Evolutionary conservation across 768 basidiomycete species (phyloP), one percentile per base, ranked within the genome.

Genomic region (Phlebiopsis gigantea): DNA sequence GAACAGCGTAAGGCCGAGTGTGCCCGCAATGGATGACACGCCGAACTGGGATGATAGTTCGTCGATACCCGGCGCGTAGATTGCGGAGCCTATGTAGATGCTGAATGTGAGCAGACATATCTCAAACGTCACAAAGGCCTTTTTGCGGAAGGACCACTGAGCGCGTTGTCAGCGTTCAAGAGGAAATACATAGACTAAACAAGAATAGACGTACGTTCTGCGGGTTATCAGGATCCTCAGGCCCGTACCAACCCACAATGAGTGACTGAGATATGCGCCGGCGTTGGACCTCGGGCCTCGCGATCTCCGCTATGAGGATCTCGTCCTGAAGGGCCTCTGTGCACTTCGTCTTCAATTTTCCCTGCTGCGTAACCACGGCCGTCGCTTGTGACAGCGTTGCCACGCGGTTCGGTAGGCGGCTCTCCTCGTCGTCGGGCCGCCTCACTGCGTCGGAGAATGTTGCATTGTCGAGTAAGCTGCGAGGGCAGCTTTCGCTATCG

Each of bases 1-100:
- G 63, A 53, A 73, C 49, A 46, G 63, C 46, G 62, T 71, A 62
- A 59, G 61, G 2, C 72, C 72, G 0, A 72, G 63, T 4, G 69
- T 68, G 4, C 67, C 69, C 0, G 65, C 62, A 17, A 68, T 66
- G 10, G 52, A 55, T 24, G 68, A 68, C 12, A 70, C 64, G 31
- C 65, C 58, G 59, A 69, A 72, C 1, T 69, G 58, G 0, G 58
- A 17, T 41, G 66, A 53, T 15, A 73, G 45, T 5, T 56, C 63
- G 1, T 64, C 62, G n/a, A 70, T 68, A 3, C 67, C 66, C 8
- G 71, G 61, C 0, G 68, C 66, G 55, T 69, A 72, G 45, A 73
- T 69, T n/a, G 67, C 65, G 8, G 71, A 69, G 50, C 71, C 72
- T 54, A 73, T 67, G 60, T 72, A 73, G 24, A 72, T 63, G 46